Base-by-base conservation (phyloP, 1,284 basidiomycete species). In the Heterobasidion irregulare region DNA sequence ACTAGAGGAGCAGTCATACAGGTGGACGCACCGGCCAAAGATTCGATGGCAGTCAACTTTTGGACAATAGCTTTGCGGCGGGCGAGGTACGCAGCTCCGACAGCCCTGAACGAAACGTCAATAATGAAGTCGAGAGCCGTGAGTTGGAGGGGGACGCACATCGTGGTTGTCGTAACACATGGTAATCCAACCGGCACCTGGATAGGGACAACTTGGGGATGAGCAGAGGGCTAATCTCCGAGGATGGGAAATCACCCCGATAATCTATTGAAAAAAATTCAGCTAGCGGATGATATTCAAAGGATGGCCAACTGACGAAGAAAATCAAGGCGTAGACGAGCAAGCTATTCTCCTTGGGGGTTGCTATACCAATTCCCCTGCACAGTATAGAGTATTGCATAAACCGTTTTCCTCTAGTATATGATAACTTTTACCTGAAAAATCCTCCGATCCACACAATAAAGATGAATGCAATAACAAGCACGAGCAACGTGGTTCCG, bases 11-110 rank as follows among this genome's bases (percentile, higher is more conserved):
- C 26, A 26, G 10, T 41, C 38, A 10, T n/a, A 41, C n/a, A 10
- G 38, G 10, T n/a, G 10, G 38, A 8, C 38, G 10, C 38, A 41
- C 79, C 79, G 32, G 79, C 79, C 26, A 81, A 70, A 36, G 75
- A 75, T 65, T 81, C 79, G 66, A 81, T 80, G 50, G 79, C 78
- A 12, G 78, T 79, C 47, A 81, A 70, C 67, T 80, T 80, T 65
- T 80, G 78, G n/a, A 81, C 79, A 65, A 81, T 80, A n/a, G 77
- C 78, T 63, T 80, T 72, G 45, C 73, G 69, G 57, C 72, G 70
- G 34, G 79, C 79, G 46, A 81, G 73, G 68, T 78, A 80, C 7
- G 78, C 76, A 43, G 78, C 78, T 54, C 78, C 78, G 60, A 80
- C 78, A 38, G 78, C 78, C 56, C 38, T 41, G 38, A 12, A 41